These are phyloP conservation scores for Populus tremula DNA, from an alignment of 345 rosid genomes.

Conservation along the genomic window DNA sequence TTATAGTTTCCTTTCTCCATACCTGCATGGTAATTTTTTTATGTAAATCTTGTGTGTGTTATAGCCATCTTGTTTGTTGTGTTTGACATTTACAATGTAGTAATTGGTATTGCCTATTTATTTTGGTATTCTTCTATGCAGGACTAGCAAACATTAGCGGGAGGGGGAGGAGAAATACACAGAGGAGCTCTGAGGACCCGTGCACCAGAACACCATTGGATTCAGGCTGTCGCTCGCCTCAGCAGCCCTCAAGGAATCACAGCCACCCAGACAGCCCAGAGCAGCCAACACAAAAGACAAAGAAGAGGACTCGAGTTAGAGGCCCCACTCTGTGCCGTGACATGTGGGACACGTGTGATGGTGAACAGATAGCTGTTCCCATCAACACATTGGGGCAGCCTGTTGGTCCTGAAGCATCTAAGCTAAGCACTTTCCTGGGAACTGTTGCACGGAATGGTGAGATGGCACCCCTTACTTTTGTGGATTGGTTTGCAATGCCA, in stretches of 20 bases:
- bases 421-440: slow-evolving; percentile 34
- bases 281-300: background rate
- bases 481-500: slow-evolving; percentile 30
- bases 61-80: too few relatives aligned
- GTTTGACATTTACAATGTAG: too few relatives aligned
- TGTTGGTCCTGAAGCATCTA: slow-evolving; percentile 33
- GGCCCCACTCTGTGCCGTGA: slow-evolving; percentile 29
- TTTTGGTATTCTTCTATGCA: background rate
- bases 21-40: too few relatives aligned
- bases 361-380: slow-evolving; percentile 26
- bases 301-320: slow-evolving; percentile 18
- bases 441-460: slow-evolving; percentile 38
- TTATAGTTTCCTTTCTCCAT: too few relatives aligned
- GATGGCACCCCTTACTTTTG: slow-evolving; percentile 32
- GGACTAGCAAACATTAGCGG: slow-evolving; percentile 11
- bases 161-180: slow-evolving; percentile 12
- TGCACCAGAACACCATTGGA: background rate
- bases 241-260: slow-evolving; percentile 9
- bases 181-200: slow-evolving; percentile 5
- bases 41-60: too few relatives aligned
- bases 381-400: slow-evolving; percentile 35
- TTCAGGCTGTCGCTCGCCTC: background rate
- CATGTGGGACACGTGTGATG: slow-evolving; percentile 25
- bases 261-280: background rate
- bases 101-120: background rate